Evolutionary conservation across 441 rosid species (phyloP), one percentile per base, ranked within the genome.

Genomic region (Adansonia madagascariensis): DNA sequence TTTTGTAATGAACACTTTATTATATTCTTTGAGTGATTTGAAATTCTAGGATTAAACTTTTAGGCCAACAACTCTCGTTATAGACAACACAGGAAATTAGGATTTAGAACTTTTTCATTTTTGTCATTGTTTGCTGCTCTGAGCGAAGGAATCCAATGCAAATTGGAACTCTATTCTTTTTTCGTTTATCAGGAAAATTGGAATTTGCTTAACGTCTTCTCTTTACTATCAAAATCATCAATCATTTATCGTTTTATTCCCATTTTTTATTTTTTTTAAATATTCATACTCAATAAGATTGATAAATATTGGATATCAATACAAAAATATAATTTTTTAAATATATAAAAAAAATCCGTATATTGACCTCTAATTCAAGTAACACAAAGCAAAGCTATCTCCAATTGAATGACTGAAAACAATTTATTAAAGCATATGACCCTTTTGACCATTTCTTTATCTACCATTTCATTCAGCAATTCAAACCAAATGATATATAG

Each of bases 401-500:
- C 43, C 43, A 49, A 49, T 49, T 27, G n/a, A 69, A 27, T 8
- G 15, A 71, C 46, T 14, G 8, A 71, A 52, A 52, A 4, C 20
- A 52, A 11, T 27, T 70, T 50, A 71, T 71, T 52, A 61, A 71
- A 52, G 1, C 46, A 52, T 55, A 73, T 7, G 3, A 56, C 31
- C 66, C 50, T 31, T 57, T 43, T 59, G 56, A 44, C 31, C 8
- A 18, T 73, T 24, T 44, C 22, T 65, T 74, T 52, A 74, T 68
- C 27, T 53, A 74, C 56, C 57, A 55, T 74, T 73, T 60, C 52
- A 52, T 62, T 68, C 75, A 50, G 10, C 63, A 49, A 18, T 31
- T 73, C 73, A 57, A 62, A 22, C 72, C 68, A 53, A 71, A 53
- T 63, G 65, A 71, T 71, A 14, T 27, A 24, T 20, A 72, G 20